A percentile compares a stretch with the other conserved stretches of the same genome.
Evolutionary conservation across 1,284 basidiomycete species (phyloP).

Genomic region (Apiotrichum gracile): DNA sequence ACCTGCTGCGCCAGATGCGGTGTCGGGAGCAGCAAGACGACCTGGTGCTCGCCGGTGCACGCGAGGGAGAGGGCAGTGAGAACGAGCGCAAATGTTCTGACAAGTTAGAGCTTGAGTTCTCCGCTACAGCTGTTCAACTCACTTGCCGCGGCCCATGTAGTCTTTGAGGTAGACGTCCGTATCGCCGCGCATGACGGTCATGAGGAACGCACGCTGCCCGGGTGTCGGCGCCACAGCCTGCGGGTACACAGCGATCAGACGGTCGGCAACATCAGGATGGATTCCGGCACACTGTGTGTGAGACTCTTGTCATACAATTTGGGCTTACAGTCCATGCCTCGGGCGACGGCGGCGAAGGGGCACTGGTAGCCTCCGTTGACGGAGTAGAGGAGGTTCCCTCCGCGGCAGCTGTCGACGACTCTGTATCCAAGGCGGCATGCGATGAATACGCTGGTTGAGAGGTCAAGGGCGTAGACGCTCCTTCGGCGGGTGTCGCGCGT

Average conservation of each 20-base stretch:
- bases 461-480: no score
- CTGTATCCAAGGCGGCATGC: no score
- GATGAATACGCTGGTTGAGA: no score
- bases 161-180: slow-evolving; percentile 30
- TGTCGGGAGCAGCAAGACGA: slow-evolving; percentile 27
- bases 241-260: slow-evolving; percentile 16
- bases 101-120: no score
- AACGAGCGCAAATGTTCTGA: slow-evolving; percentile 17
- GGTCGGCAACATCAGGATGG: not conserved
- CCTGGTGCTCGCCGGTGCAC: not conserved
- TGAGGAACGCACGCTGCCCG: slow-evolving; percentile 27
- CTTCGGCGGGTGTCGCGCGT: no score
- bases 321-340: slow-evolving; percentile 14
- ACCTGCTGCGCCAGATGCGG: slow-evolving; percentile 30
- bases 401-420: not conserved
- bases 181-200: slow-evolving; percentile 20
- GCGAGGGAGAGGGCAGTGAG: slow-evolving; percentile 22
- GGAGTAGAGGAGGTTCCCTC: not conserved
- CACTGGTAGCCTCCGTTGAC: not conserved
- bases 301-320: not conserved
- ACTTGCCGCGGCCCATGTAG: slow-evolving; percentile 38
- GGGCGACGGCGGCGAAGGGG: not conserved
- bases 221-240: slow-evolving; percentile 24
- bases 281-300: slow-evolving; percentile 8
- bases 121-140: slow-evolving; percentile 7